Evolutionary conservation across 148 eudicot genomes (phyloP), one percentile per base, ranked within the genome.

Genomic region (Polygonum maritimum): DNA sequence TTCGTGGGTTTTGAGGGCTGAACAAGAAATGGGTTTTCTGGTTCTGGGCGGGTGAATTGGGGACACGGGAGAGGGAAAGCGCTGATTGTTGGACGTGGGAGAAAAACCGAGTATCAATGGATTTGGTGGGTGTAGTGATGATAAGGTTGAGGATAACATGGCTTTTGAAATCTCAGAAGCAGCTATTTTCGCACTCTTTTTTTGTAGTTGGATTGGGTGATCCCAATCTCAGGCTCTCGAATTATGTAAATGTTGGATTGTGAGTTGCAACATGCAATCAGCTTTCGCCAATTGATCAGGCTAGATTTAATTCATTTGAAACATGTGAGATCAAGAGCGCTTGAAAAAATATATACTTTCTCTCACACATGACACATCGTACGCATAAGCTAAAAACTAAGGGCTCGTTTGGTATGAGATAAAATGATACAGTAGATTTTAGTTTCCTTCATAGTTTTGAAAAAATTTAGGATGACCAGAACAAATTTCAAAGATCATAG

Each of bases 81-180:
- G 79, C 54, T 48, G 80, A 75, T 71, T 52, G 75, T 71, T 52
- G 75, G 71, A 54, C 80, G 78, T 5, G 7, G 81, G 40, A 40
- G 78, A 73, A 49, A 69, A 18, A 55, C 40, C 12, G 15, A 70
- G 9, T 52, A 6, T 5, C 52, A 47, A 55, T 73, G 57, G 38
- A 31, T 8, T 55, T 48, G 75, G 57, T 55, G 21, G 60, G 47
- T 19, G n/a, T n/a, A 55, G 58, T n/a, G 52, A 16, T 6, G 58
- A 75, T 3, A 70, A 75, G 48, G 63, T 48, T 21, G 63, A n/a
- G 4, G 48, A 31, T 35, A 69, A 36, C 71, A 74, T 75, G 13
- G 74, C 73, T 67, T 67, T 45, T 58, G 75, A 48, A 41, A 48
- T 21, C 75, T 48, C 57, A 73, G n/a, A 73, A 47, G 41, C 38